phyloP scores from a whole-genome alignment of 192 early-diverging fungal species.

The Backusella tarrabulga region DNA sequence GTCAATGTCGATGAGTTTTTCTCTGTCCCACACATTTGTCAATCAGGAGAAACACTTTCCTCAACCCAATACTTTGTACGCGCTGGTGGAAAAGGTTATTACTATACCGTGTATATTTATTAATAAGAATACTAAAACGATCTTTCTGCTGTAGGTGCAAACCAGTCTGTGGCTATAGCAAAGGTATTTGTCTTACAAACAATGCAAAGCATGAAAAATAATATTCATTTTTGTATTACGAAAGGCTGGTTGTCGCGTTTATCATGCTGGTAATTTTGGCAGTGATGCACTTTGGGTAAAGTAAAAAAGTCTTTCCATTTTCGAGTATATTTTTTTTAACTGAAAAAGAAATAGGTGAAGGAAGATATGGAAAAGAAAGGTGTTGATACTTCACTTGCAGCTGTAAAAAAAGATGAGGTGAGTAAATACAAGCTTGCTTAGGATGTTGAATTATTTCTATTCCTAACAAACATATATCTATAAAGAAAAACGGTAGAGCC shows the following conservation, averaged over 20 bases:
- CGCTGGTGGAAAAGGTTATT: conserved; percentile 69
- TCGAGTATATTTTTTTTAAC: not conserved
- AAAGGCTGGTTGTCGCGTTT: conserved; percentile 63
- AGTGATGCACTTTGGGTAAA: conserved; percentile 72
- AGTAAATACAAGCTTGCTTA: not conserved
- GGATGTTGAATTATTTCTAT: not conserved
- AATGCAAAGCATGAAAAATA: not conserved
- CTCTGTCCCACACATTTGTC: conserved; percentile 68
- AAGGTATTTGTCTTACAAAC: conserved; percentile 39
- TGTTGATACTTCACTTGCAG: conserved; percentile 64
- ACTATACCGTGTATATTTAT: not conserved
- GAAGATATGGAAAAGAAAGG: conserved; percentile 61
- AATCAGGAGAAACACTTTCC: conserved; percentile 47
- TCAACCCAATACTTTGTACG: conserved; percentile 50
- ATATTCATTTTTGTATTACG: not conserved
- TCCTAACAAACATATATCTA: not conserved
- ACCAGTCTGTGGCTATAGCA: conserved; percentile 85
- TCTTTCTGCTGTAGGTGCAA: conserved; percentile 61
- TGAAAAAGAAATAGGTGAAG: conserved; percentile 31
- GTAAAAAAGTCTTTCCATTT: not conserved
- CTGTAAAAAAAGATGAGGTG: conserved; percentile 51
- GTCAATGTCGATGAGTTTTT: conserved; percentile 83
- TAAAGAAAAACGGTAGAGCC: conserved; percentile 73
- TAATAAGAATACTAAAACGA: not conserved
- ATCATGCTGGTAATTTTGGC: conserved; percentile 81